phyloP scores from a whole-genome alignment of 2,329 filamentous ascomycete genomes.

The Curvularia spicifera region DNA sequence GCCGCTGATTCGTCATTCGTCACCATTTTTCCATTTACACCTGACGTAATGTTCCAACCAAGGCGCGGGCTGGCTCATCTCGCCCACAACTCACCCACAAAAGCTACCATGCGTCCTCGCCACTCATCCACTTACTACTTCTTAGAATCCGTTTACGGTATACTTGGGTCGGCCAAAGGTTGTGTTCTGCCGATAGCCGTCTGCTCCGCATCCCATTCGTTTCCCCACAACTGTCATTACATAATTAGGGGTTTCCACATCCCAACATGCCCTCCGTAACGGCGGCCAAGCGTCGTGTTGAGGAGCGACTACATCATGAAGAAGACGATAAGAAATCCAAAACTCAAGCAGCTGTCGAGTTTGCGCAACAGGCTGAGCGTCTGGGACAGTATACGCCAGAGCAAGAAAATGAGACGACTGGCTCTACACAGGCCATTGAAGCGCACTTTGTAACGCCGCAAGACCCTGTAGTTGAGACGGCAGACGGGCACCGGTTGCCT shows the following conservation, averaged over 20 bases:
- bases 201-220: slow-evolving; percentile 22
- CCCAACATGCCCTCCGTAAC: slow-evolving; percentile 35
- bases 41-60: slow-evolving; percentile 21
- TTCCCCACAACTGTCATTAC: slow-evolving; percentile 32
- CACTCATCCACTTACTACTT: background rate
- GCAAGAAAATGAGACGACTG: slow-evolving; percentile 52
- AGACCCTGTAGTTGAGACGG: slow-evolving; percentile 74
- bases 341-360: slow-evolving; percentile 59
- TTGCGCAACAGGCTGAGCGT: slow-evolving; percentile 64
- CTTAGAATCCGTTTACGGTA: background rate
- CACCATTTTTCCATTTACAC: background rate
- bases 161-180: background rate
- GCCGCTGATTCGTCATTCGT: slow-evolving; percentile 13
- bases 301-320: slow-evolving; percentile 25
- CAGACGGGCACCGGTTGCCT: slow-evolving; percentile 70
- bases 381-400: slow-evolving; percentile 51
- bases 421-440: slow-evolving; percentile 63
- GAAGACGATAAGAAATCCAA: slow-evolving; percentile 37
- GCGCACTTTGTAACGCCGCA: slow-evolving; percentile 69
- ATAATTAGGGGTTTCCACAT: slow-evolving; percentile 14
- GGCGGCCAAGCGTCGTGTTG: slow-evolving; percentile 23
- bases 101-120: slow-evolving; percentile 6
- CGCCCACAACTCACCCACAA: slow-evolving; percentile 13
- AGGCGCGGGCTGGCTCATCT: slow-evolving; percentile 13
- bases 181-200: background rate